Percentiles rank a stretch among this genome's conserved stretches.
Conservation (phyloP, 2,329 filamentous ascomycete species). For the Fusarium burgessii region DNA sequence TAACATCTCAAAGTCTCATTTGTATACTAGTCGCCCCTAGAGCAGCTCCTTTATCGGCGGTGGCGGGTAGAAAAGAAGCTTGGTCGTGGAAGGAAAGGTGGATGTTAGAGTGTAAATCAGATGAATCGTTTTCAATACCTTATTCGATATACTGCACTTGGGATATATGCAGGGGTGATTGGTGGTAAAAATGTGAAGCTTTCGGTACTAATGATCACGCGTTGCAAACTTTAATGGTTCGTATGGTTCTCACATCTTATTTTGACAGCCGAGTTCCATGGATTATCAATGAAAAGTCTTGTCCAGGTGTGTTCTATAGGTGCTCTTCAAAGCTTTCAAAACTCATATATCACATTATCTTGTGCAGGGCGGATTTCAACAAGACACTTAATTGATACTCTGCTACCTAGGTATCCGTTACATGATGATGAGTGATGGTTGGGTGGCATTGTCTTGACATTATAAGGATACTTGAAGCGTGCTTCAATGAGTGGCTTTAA, state of each 20-base stretch:
- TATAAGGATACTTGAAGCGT: neutral
- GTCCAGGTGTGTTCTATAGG: neutral
- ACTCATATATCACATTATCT: neutral
- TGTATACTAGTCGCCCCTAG: constrained; percentile 60
- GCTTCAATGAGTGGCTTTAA: neutral
- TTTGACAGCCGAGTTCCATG: neutral
- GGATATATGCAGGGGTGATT: constrained; percentile 4
- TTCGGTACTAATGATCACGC: neutral
- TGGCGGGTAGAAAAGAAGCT: constrained; percentile 55
- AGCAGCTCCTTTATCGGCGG: constrained; percentile 58
- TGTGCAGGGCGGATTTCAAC: neutral
- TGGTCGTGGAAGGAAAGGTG: constrained; percentile 48
- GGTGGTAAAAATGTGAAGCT: constrained; percentile 12
- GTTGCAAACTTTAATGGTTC: neutral
- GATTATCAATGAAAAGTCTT: neutral
- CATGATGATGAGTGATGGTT: neutral
- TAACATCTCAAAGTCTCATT: constrained; percentile 49
- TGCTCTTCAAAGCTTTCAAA: neutral
- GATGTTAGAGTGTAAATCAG: constrained; percentile 65
- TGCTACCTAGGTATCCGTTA: neutral
- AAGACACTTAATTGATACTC: neutral
- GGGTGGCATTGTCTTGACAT: neutral
- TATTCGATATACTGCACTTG: constrained; percentile 41
- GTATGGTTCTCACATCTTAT: neutral
- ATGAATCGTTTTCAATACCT: constrained; percentile 58